Conservation (phyloP, 352 stramenopile genomes). For the Pythium plurisporium region DNA sequence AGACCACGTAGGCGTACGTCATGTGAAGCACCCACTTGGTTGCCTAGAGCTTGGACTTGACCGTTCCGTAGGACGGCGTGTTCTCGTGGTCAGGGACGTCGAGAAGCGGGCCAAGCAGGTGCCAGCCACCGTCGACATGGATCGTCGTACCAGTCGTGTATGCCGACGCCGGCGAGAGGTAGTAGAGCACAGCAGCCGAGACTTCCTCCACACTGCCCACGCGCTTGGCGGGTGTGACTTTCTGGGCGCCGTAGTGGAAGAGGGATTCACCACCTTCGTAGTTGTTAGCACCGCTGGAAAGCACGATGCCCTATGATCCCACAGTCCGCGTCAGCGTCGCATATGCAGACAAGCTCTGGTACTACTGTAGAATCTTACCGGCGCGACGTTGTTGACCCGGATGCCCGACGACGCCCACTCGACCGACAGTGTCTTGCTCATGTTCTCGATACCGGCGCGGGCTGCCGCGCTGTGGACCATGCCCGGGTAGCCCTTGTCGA, state of each 20-base stretch:
- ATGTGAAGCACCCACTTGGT: no score
- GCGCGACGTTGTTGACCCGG: slow-evolving; percentile 92
- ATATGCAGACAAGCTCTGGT: neutral
- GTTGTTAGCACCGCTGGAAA: slow-evolving; percentile 81
- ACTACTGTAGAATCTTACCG: slow-evolving; percentile 36
- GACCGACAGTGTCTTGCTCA: slow-evolving; percentile 91
- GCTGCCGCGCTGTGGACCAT: slow-evolving; percentile 91
- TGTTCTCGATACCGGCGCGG: slow-evolving; percentile 91
- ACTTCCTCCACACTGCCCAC: slow-evolving; percentile 90
- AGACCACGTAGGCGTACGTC: no score
- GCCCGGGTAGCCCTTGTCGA: slow-evolving; percentile 91
- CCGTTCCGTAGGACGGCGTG: slow-evolving; percentile 63
- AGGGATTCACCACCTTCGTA: slow-evolving; percentile 88
- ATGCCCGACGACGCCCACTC: slow-evolving; percentile 93
- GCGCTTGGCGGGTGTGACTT: slow-evolving; percentile 79
- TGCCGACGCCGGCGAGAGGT: slow-evolving; percentile 69
- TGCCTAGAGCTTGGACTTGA: slow-evolving; percentile 39
- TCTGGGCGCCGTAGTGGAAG: slow-evolving; percentile 74
- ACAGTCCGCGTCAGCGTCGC: neutral
- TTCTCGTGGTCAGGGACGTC: slow-evolving; percentile 66
- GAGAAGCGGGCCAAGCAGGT: slow-evolving; percentile 42
- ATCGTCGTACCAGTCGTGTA: slow-evolving; percentile 86
- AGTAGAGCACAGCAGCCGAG: slow-evolving; percentile 71
- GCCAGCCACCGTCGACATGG: slow-evolving; percentile 75
- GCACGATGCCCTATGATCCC: slow-evolving; percentile 56